These are phyloP conservation scores for Capsicum pubescens DNA, from an alignment of 257 asterid genomes.

Conservation along the genomic window DNA sequence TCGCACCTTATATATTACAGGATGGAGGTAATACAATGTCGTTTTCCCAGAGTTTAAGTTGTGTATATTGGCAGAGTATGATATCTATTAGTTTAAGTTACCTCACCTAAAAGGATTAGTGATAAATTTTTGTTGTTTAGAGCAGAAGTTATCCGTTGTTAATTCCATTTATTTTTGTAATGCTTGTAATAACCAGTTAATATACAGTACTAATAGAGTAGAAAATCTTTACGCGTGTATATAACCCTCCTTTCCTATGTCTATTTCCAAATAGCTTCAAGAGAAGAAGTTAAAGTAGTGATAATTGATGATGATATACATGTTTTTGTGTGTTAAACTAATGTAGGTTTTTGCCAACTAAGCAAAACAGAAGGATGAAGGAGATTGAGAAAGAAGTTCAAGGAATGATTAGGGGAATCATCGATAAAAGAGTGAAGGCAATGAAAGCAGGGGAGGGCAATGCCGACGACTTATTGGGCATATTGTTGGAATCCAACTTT, in stretches of 20 bases:
- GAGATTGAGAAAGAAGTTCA: conserved; percentile 32
- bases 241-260: background rate
- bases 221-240: background rate
- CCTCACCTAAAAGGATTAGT: background rate
- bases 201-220: background rate
- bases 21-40: conserved; percentile 41
- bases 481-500: conserved; percentile 33
- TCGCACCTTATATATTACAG: conserved; percentile 45
- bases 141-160: background rate
- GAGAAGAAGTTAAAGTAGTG: background rate
- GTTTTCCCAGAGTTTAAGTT: background rate
- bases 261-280: background rate
- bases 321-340: background rate
- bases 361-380: conserved; percentile 35
- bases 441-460: conserved; percentile 23
- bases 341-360: conserved; percentile 37
- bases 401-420: background rate
- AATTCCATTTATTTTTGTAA: background rate
- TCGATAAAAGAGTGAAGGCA: conserved; percentile 29
- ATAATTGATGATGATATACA: background rate
- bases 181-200: background rate
- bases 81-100: background rate
- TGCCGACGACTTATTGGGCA: conserved; percentile 33
- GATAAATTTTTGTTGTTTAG: background rate
- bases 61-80: background rate